phyloP scores from a whole-genome alignment of 192 early-diverging fungal species.

The Coemansia sp. region DNA sequence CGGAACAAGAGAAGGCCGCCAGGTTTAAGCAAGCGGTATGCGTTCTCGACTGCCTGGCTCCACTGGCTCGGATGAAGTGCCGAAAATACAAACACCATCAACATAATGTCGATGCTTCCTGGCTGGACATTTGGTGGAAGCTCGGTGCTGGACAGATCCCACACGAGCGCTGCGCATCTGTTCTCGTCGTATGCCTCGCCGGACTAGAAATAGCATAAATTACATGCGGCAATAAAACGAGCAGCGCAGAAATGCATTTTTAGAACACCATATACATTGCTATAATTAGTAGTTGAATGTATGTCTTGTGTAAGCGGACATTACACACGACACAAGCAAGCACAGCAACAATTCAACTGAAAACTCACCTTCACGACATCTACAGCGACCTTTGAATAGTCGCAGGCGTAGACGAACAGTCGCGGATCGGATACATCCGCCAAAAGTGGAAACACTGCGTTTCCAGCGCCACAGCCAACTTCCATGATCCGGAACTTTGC shows the following conservation, averaged over 20 bases:
- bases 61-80: conserved; percentile 73
- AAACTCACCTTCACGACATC: conserved; percentile 68
- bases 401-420: conserved; percentile 73
- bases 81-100: conserved; percentile 81
- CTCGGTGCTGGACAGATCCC: conserved; percentile 64
- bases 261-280: neutral
- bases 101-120: conserved; percentile 67
- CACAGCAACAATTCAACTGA: neutral
- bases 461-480: conserved; percentile 82
- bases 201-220: conserved; percentile 27
- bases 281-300: conserved; percentile 8
- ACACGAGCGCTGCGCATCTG: conserved; percentile 72
- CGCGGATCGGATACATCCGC: conserved; percentile 58
- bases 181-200: conserved; percentile 61
- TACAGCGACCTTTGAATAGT: conserved; percentile 71
- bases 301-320: neutral
- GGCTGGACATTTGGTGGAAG: conserved; percentile 62
- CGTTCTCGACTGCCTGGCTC: conserved; percentile 65
- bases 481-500: conserved; percentile 64
- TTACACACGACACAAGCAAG: neutral
- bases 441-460: conserved; percentile 74
- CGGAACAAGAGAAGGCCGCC: conserved; percentile 76
- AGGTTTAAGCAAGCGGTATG: conserved; percentile 67
- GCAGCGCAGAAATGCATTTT: neutral
- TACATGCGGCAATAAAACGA: neutral